Evolutionary conservation across 2,329 filamentous ascomycete species (phyloP), one percentile per base, ranked within the genome.

Genomic region (Epichloe festucae): DNA sequence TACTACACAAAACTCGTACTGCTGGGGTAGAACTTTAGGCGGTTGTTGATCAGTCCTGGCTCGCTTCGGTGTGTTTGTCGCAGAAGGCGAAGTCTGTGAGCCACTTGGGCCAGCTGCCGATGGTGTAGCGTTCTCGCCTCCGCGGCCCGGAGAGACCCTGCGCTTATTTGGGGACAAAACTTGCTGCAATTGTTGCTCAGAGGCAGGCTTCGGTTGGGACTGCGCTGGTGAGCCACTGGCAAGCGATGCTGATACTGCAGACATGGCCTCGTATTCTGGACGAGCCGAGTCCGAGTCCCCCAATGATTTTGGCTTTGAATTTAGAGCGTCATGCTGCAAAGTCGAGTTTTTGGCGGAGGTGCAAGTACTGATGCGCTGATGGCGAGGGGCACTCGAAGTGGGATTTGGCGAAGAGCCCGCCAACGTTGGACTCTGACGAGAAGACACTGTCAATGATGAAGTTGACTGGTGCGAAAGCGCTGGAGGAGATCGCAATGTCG

Each of bases 1-100:
- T 8, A 87, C 80, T 40, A 85, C 75, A 65, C 88, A 95, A 11
- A 82, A 72, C 66, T 95, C 89, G 66, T 98, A 98, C 60, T 77
- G 76, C 54, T 77, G 68, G 1, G 93, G 86, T 63, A 93, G 62
- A 8, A 76, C 59, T 62, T 82, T 85, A 41, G 76, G 70, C 7
- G 76, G 72, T 6, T 66, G 68, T 14, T 70, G 66, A 44, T 75
- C 75, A 36, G 74, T 71, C 56, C 72, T 76, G 34, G 73, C 65
- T 43, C 81, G 74, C 63, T 85, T 85, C 5, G 75, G 57, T 38
- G 59, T 49, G 14, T 43, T 51, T 14, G 55, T 23, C 21, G 35
- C 44, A 31, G 51, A 45, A 21, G 38, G 35, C 11, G 52, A 49
- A 12, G 48, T 31, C 36, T 23, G 45, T 14, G 42, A 49, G 12